Conservation (phyloP, 306 rosid species). For the Dryas drummondii region DNA sequence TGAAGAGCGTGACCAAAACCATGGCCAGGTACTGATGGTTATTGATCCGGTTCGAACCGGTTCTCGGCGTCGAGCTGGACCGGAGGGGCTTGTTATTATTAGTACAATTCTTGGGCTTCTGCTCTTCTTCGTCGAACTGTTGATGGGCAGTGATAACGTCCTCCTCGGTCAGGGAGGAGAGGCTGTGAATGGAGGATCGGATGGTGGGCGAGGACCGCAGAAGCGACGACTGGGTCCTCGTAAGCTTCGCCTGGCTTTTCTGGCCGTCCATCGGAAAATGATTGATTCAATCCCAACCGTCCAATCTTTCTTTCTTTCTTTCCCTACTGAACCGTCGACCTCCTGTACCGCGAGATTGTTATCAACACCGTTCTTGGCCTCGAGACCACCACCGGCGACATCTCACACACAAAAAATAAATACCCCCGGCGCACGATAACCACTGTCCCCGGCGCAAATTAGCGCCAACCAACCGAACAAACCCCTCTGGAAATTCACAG, state of each 20-base stretch:
- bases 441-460: not conserved
- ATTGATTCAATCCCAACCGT: slow-evolving; percentile 32
- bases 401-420: slow-evolving; percentile 21
- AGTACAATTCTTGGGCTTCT: slow-evolving; percentile 22
- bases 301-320: slow-evolving; percentile 20
- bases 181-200: slow-evolving; percentile 90
- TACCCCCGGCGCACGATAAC: not conserved
- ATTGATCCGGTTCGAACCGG: slow-evolving; percentile 44
- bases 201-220: slow-evolving; percentile 86
- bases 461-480: slow-evolving; percentile 12
- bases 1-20: slow-evolving; percentile 36
- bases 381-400: slow-evolving; percentile 47
- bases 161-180: slow-evolving; percentile 64
- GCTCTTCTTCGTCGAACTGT: slow-evolving; percentile 42
- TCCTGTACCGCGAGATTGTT: slow-evolving; percentile 55
- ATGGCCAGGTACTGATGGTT: slow-evolving; percentile 34
- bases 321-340: not conserved
- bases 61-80: slow-evolving; percentile 36
- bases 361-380: slow-evolving; percentile 27
- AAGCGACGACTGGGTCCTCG: slow-evolving; percentile 83
- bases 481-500: not conserved
- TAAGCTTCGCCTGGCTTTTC: slow-evolving; percentile 68
- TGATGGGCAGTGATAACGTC: slow-evolving; percentile 35
- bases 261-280: slow-evolving; percentile 58
- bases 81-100: slow-evolving; percentile 21